Evolutionary conservation across 257 asterid genomes (phyloP), one percentile per base, ranked within the genome.

Genomic region (Marsdenia floribunda): DNA sequence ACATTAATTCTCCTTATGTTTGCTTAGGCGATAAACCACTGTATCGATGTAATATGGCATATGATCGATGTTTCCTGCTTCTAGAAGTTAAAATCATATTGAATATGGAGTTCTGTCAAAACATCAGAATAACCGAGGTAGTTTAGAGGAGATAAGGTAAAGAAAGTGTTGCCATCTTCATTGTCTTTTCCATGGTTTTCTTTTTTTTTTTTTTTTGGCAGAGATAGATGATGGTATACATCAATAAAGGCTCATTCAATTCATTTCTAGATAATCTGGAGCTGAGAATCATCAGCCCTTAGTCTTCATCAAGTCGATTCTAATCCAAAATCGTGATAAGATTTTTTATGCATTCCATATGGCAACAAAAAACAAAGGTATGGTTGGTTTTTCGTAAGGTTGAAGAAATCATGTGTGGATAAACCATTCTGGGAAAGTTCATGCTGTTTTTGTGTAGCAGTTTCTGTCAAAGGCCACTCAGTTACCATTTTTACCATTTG

Each of bases 1-100:
- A 70, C 73, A 75, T 35, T 2, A 66, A 77, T 49, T 40, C 71
- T 46, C 53, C 37, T 73, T 68, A 0, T 13, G 21, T 78, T 15
- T 72, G 66, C 78, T 68, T 69, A 91, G 97, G 96, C 89, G 33
- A 80, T 81, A 72, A 82, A 81, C 14, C 78, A 80, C 61, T 76
- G 89, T 46, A 70, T 88, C 3, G 89, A 84, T 77, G 89, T 92
- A 75, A 83, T 90, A 83, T 90, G 86, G 46, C 93, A 89, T 75
- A 84, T 85, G 86, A 73, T 88, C 29, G 92, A 88, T 86, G 83
- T 69, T 93, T 93, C 77, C 68, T 50, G 15, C 40, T 88, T 49
- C 7, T 90, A 87, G 86, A 70, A 69, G 66, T 14, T 7, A 47
- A 42, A 46, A 26, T 59, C 73, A 61, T 37, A 24, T 42, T 49